Conservation (phyloP, 768 basidiomycete genomes). For the Gautieria morchelliformis region DNA sequence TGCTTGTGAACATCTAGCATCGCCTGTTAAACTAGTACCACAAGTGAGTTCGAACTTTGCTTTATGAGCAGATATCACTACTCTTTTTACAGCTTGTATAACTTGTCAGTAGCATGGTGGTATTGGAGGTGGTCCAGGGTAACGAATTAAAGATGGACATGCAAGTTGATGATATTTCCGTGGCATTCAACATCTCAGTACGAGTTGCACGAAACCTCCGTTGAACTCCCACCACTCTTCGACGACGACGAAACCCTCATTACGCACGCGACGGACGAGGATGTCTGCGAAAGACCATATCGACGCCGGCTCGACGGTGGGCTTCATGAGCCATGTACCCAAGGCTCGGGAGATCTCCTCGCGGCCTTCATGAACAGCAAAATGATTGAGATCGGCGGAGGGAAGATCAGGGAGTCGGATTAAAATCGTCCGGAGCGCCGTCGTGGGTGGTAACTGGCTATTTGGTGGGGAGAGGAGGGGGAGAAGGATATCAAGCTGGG, state of each 20-base stretch:
- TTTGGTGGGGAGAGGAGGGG: background rate
- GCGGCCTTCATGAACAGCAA: background rate
- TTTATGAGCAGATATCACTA: too few relatives aligned
- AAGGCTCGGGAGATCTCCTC: constrained; percentile 2
- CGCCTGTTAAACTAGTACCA: too few relatives aligned
- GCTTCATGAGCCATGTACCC: constrained; percentile 3
- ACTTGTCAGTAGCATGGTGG: too few relatives aligned
- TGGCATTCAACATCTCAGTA: background rate
- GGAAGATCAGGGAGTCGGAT: constrained; percentile 1
- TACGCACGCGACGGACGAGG: background rate
- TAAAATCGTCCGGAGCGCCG: background rate
- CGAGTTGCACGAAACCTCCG: constrained; percentile 1
- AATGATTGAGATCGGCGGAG: background rate
- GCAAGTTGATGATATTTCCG: too few relatives aligned
- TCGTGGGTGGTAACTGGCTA: background rate
- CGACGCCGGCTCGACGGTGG: background rate
- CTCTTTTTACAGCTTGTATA: too few relatives aligned
- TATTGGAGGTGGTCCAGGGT: too few relatives aligned
- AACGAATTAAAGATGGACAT: too few relatives aligned
- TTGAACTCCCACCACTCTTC: constrained; percentile 4
- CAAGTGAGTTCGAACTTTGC: too few relatives aligned
- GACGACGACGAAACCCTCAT: constrained; percentile 1
- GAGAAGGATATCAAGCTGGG: constrained; percentile 1
- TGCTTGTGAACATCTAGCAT: too few relatives aligned
- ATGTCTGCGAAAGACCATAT: constrained; percentile 2